Evolutionary conservation across 345 rosid genomes (phyloP).

Genomic region (Murraya koenigii): DNA sequence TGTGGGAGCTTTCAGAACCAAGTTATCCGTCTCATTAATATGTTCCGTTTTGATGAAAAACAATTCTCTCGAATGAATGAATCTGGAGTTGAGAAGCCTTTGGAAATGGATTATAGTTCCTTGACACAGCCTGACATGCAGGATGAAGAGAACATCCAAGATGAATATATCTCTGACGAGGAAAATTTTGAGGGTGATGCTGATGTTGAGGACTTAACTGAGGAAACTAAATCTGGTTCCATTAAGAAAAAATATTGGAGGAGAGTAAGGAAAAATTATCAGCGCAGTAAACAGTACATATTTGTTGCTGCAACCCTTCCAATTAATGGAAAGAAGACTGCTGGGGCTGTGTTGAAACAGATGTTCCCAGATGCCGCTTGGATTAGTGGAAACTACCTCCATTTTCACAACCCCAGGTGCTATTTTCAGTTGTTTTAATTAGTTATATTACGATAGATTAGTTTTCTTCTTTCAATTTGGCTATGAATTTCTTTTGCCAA

Average conservation of each 20-base stretch:
- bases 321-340: conserved; percentile 85
- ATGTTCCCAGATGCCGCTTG: conserved; percentile 91
- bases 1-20: conserved; percentile 90
- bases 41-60: conserved; percentile 87
- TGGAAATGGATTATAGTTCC: conserved; percentile 30
- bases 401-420: conserved; percentile 91
- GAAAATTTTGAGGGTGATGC: conserved; percentile 44
- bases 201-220: conserved; percentile 23
- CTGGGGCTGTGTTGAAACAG: conserved; percentile 79
- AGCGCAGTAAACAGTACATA: conserved; percentile 84
- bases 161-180: conserved; percentile 34
- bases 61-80: conserved; percentile 47
- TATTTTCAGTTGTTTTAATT: conserved; percentile 3
- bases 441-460: neutral
- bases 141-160: conserved; percentile 23
- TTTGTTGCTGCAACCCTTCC: conserved; percentile 99
- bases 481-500: neutral
- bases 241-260: conserved; percentile 64
- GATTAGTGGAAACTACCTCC: conserved; percentile 92
- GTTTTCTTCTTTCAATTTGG: neutral
- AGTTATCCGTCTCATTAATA: conserved; percentile 70
- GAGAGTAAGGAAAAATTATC: conserved; percentile 69
- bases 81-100: conserved; percentile 27
- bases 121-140: conserved; percentile 25
- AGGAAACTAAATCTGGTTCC: conserved; percentile 28